Conservation (phyloP, 179 eudicot species). For the Spinacia oleracea region DNA sequence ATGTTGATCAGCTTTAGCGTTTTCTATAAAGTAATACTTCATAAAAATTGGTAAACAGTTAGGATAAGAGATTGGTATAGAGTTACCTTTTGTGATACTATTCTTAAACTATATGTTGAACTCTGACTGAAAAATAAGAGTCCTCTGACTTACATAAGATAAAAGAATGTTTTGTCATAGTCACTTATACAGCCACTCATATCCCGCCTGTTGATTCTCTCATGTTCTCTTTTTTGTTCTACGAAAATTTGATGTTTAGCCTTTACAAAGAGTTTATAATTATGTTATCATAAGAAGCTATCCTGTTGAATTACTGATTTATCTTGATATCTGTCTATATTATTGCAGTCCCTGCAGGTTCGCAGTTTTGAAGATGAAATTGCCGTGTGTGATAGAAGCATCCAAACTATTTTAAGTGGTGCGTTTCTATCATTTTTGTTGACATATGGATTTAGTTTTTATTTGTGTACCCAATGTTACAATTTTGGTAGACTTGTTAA, state of each 20-base stretch:
- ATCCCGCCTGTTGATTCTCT: too few species aligned
- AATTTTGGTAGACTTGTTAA: not conserved
- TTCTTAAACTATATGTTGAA: too few species aligned
- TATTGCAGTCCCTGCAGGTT: constrained; percentile 45
- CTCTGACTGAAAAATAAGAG: not conserved
- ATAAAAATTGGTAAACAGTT: not conserved
- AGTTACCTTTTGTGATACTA: not conserved
- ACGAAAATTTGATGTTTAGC: not conserved
- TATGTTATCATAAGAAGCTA: not conserved
- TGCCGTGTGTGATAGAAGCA: constrained; percentile 49
- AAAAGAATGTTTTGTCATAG: too few species aligned
- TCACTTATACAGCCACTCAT: too few species aligned
- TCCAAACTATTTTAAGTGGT: constrained; percentile 54
- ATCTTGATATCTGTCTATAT: constrained; percentile 21
- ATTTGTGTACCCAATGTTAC: not conserved
- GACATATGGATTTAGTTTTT: not conserved
- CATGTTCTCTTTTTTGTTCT: not conserved
- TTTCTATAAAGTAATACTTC: not conserved
- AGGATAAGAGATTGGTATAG: not conserved
- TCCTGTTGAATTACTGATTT: constrained; percentile 9
- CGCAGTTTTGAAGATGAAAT: constrained; percentile 50
- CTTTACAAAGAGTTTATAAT: not conserved
- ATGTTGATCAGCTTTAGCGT: not conserved
- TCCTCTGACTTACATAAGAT: not conserved
- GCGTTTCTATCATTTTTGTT: constrained; percentile 22